Percentiles rank a stretch among this genome's conserved stretches.
phyloP scores from a whole-genome alignment of 495 filamentous ascomycete genomes.

The Annulohypoxylon moriforme region DNA sequence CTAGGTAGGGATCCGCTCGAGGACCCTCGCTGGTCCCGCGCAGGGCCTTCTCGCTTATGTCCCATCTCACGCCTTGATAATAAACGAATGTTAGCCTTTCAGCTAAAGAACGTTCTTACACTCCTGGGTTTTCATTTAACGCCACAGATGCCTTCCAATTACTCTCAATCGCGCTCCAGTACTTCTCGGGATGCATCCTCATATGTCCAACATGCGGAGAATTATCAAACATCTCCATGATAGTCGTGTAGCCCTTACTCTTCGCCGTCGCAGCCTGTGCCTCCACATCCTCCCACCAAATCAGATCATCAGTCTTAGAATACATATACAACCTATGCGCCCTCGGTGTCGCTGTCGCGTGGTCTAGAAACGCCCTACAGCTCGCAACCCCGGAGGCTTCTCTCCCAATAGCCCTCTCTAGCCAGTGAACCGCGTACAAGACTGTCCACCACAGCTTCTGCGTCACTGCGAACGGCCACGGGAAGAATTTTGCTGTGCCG shows the following conservation, averaged over 20 bases:
- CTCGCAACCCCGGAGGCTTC: constrained; percentile 53
- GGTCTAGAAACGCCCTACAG: constrained; percentile 51
- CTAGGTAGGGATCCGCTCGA: too few species aligned
- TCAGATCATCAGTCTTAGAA: constrained; percentile 66
- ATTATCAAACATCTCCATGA: constrained; percentile 62
- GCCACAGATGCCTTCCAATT: constrained; percentile 53
- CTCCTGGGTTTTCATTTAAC: background rate
- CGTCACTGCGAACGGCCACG: constrained; percentile 58
- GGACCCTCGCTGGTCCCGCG: too few species aligned
- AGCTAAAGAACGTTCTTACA: background rate
- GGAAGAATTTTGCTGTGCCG: constrained; percentile 54
- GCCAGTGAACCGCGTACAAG: constrained; percentile 45
- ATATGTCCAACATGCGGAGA: constrained; percentile 67
- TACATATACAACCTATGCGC: constrained; percentile 62
- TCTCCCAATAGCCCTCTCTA: constrained; percentile 48
- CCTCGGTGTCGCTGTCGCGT: constrained; percentile 37
- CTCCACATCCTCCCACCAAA: constrained; percentile 65
- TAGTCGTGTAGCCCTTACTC: constrained; percentile 55
- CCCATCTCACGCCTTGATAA: background rate
- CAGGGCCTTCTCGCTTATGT: too few species aligned
- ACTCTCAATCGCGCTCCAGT: constrained; percentile 61
- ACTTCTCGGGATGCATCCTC: constrained; percentile 61
- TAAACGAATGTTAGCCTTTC: background rate
- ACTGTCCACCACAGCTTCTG: constrained; percentile 56
- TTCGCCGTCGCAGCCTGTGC: constrained; percentile 58